Base-by-base conservation (phyloP, 257 asterid genomes). In the Ophiorrhiza pumila region DNA sequence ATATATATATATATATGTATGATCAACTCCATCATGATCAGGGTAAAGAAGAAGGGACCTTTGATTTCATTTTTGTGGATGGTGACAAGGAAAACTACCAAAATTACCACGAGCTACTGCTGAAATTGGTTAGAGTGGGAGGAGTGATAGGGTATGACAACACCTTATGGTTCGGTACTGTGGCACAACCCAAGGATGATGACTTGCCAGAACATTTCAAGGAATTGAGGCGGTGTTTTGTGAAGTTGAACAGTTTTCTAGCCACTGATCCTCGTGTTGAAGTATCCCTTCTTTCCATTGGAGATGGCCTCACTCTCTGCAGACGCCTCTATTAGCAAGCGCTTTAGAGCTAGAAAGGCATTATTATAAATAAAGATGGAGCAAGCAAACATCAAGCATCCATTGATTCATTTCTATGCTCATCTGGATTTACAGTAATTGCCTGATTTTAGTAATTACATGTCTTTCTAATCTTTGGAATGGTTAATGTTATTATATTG, bases 281-380 rank as follows among this genome's bases (percentile, higher is more conserved):
- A 34, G 32, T 85, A 1, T 81, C 87, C 25, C 89, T 77, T 0
- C 79, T 85, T 39, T 83, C 88, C 2, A 29, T 87, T 73, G 88
- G 92, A 47, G 92, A 87, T 74, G 92, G 92, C 11, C 74, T 87
- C 65, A 65, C 92, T 2, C 82, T 87, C 49, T 78, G 88, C 85
- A 74, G 87, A 63, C 84, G 87, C 22, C 49, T 87, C 22, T 27
- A 74, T 25, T 80, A 78, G 45, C 58, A 23, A 67, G 4, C 1
- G 1, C 13, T 43, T 8, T 1, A 8, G n/a, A n/a, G n/a, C n/a
- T 43, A 11, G 49, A 5, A 43, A 43, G 49, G 49, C n/a, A n/a
- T n/a, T n/a, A n/a, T n/a, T n/a, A n/a, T n/a, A n/a, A n/a, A n/a
- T n/a, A n/a, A n/a, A n/a, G n/a, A n/a, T n/a, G n/a, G n/a, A n/a